Conservation (phyloP, 2,329 filamentous ascomycete species). For the Fusarium albidum region DNA sequence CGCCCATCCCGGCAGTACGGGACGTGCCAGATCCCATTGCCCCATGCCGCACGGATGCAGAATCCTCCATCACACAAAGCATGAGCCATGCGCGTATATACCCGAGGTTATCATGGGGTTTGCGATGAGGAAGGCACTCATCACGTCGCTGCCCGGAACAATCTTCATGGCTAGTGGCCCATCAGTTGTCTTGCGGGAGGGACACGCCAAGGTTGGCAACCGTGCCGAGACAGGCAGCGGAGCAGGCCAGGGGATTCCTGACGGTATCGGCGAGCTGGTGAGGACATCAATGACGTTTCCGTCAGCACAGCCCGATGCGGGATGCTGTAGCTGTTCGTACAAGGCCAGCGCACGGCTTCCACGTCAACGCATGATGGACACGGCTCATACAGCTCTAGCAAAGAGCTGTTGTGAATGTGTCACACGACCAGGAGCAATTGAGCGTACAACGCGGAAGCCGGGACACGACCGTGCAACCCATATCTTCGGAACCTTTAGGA, state of each 20-base stretch:
- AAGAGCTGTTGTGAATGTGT: conserved; percentile 24
- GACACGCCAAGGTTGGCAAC: conserved; percentile 19
- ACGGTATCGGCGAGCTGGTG: conserved; percentile 8
- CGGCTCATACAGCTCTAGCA: conserved; percentile 7
- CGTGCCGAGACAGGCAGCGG: conserved; percentile 23
- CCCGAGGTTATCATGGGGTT: conserved; percentile 30
- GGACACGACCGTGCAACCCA: conserved; percentile 23
- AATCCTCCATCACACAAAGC: conserved; percentile 12
- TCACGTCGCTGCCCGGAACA: conserved; percentile 6
- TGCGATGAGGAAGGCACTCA: conserved; percentile 12
- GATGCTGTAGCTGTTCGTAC: conserved; percentile 6
- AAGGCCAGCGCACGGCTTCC: background rate
- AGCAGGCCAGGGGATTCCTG: conserved; percentile 8
- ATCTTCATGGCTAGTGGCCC: conserved; percentile 2
- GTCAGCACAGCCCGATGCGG: conserved; percentile 7
- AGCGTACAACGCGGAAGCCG: conserved; percentile 4
- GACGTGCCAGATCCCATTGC: conserved; percentile 36
- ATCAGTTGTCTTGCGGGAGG: conserved; percentile 6
- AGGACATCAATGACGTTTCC: conserved; percentile 13
- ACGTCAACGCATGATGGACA: background rate
- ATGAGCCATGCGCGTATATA: background rate
- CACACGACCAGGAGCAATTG: conserved; percentile 23
- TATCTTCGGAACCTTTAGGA: conserved; percentile 24
- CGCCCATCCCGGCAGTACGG: conserved; percentile 38
- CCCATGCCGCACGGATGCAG: conserved; percentile 28